Evolutionary conservation across 108 stramenopile species (phyloP).

Genomic region (Nitzschia palea): DNA sequence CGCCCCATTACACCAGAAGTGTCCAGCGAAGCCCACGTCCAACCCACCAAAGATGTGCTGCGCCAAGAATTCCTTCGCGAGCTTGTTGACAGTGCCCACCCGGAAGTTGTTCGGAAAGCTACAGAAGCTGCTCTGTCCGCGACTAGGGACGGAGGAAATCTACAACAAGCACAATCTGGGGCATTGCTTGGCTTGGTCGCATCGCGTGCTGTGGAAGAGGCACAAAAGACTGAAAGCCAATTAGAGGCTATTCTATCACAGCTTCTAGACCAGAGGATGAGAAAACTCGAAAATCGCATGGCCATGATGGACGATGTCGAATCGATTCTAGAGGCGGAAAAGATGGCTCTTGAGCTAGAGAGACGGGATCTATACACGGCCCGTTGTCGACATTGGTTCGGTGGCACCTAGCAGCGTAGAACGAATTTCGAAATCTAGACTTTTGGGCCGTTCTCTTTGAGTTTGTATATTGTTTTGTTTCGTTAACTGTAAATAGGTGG

Average conservation of each 20-base stretch:
- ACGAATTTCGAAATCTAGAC: no score
- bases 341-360: conserved; percentile 84
- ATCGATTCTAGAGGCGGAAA: conserved; percentile 84
- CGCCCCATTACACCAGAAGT: conserved; percentile 29
- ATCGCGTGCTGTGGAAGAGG: conserved; percentile 54
- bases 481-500: not conserved
- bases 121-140: conserved; percentile 60
- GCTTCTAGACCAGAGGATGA: conserved; percentile 73
- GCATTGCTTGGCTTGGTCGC: conserved; percentile 50
- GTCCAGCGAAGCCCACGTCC: conserved; percentile 1
- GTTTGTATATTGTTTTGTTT: no score
- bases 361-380: conserved; percentile 87
- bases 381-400: conserved; percentile 85
- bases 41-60: conserved; percentile 6
- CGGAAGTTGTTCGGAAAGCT: conserved; percentile 45
- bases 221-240: conserved; percentile 46
- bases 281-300: conserved; percentile 81
- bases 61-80: conserved; percentile 29
- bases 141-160: not conserved
- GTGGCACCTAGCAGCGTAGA: conserved; percentile 34
- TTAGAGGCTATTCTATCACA: conserved; percentile 58
- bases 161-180: conserved; percentile 57
- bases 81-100: conserved; percentile 49
- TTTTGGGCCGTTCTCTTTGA: no score
- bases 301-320: conserved; percentile 82